Base-by-base conservation (phyloP, 2,329 filamentous ascomycete genomes). In the Periconia sp. region DNA sequence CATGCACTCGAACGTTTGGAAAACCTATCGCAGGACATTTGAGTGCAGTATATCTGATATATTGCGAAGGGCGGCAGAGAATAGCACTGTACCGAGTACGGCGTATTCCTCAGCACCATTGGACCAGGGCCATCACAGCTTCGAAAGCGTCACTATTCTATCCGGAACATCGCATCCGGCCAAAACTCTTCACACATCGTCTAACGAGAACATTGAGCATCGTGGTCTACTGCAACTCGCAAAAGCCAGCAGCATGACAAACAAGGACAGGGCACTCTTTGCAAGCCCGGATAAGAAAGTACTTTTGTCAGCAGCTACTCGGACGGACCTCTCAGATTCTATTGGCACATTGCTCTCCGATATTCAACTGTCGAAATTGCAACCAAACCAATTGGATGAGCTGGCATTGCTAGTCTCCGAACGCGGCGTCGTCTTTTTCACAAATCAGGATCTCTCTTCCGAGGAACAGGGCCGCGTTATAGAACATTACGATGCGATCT, bases 181-280 rank as follows among this genome's bases (percentile, higher is more conserved):
- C 17, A 36, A 12, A 17, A 12, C 34, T 22, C 16, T 12, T 16
- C 33, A 21, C 13, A 21, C 15, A 25, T 26, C 5, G 22, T 5
- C 16, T 8, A n/a, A n/a, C 12, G 21, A 43, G 36, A 56, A 68
- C 38, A 78, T 76, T 64, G 77, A 78, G 40, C 57, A 68, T 88
- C 7, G 5, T 6, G 5, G 5, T 32, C 5, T 17, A 78, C 63
- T 22, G 78, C 74, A 48, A 76, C 18, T 36, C 29, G 31, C 36
- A 23, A 5, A 30, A 21, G 18, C 15, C 11, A 8, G 10, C 19
- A 12, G 18, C 25, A 31, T 15, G 32, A 32, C 28, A 16, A n/a
- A 28, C n/a, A 7, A 40, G 11, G 64, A 70, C 37, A 42, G 66
- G 6, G 67, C 61, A 3, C 48, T 49, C 12, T 67, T 64, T 58